A percentile compares a stretch with the other conserved stretches of the same genome.
Conservation (phyloP, 331 rosid species). For the Arachis monticola region DNA sequence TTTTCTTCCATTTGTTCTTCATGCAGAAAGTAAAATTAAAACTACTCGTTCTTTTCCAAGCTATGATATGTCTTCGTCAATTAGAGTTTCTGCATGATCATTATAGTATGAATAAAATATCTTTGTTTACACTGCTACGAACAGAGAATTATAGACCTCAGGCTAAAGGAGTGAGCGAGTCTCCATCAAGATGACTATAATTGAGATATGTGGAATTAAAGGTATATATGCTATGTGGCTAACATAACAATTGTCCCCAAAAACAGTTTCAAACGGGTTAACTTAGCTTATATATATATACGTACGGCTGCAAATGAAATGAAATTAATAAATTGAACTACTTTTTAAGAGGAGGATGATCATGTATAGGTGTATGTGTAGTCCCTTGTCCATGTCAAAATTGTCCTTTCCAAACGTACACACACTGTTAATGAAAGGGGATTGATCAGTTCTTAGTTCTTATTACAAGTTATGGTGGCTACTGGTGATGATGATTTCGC, state of each 20-base stretch:
- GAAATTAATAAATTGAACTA: not conserved
- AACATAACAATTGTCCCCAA: not conserved
- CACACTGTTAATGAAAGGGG: not conserved
- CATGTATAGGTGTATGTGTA: too few relatives aligned
- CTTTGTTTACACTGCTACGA: not conserved
- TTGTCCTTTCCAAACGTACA: not conserved
- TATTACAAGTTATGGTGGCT: not conserved
- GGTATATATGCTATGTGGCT: not conserved
- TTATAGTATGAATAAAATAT: not conserved
- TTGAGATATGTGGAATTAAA: not conserved
- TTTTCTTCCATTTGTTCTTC: too few relatives aligned
- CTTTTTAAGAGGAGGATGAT: not conserved
- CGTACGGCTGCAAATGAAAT: not conserved
- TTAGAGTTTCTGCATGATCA: too few relatives aligned
- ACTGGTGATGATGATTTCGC: not conserved
- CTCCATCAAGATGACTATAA: not conserved
- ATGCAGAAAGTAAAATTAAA: too few relatives aligned
- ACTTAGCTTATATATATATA: not conserved
- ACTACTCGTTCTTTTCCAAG: too few relatives aligned
- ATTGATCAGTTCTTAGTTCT: not conserved
- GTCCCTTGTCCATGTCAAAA: not conserved
- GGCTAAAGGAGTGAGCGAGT: not conserved
- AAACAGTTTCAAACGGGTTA: not conserved
- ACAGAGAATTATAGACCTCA: not conserved
- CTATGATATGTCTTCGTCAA: too few relatives aligned